These are phyloP conservation scores for Hypoxylon sp. DNA, from an alignment of 2,329 filamentous ascomycete genomes.

Conservation along the genomic window DNA sequence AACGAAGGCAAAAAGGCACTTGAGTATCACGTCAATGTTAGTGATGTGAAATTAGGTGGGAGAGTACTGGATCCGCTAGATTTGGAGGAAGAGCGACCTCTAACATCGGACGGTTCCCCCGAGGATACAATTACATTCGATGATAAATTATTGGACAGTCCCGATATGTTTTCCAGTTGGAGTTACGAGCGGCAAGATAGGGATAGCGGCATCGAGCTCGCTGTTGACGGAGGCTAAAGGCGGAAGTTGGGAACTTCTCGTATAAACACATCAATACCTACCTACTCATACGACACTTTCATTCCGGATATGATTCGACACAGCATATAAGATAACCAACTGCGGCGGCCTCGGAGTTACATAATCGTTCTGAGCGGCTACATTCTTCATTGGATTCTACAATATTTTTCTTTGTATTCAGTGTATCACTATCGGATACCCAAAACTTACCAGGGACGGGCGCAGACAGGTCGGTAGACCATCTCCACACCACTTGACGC, in stretches of 20 bases:
- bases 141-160: constrained; percentile 37
- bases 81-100: constrained; percentile 55
- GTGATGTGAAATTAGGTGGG: constrained; percentile 85
- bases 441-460: constrained; percentile 25
- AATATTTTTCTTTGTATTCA: constrained; percentile 34
- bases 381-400: constrained; percentile 29
- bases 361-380: constrained; percentile 20
- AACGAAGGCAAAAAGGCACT: constrained; percentile 89
- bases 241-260: constrained; percentile 2
- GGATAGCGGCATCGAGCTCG: constrained; percentile 68
- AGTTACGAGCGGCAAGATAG: constrained; percentile 61
- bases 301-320: constrained; percentile 42
- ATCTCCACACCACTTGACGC: constrained; percentile 43
- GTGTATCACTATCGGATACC: constrained; percentile 43
- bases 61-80: constrained; percentile 79
- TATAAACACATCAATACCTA: constrained; percentile 6
- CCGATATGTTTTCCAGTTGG: constrained; percentile 46
- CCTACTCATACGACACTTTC: constrained; percentile 29
- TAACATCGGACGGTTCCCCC: constrained; percentile 48
- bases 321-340: constrained; percentile 35
- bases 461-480: constrained; percentile 41
- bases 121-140: constrained; percentile 48
- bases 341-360: constrained; percentile 22
- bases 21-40: constrained; percentile 82
- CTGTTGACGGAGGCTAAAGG: constrained; percentile 56